Base-by-base conservation (phyloP, 305 asterid species). In the Solanum chacoense region DNA sequence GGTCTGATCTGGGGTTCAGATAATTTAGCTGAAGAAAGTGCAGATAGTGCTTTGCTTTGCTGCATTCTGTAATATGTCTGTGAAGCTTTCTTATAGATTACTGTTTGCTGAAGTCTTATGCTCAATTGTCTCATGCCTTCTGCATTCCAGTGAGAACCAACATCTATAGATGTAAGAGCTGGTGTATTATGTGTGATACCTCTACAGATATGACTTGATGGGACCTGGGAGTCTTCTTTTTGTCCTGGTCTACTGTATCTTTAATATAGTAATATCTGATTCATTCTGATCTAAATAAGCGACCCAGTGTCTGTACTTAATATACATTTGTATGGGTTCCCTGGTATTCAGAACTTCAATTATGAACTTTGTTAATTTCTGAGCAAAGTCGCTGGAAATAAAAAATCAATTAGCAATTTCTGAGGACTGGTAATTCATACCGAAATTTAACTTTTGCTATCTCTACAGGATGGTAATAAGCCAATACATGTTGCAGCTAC, bases 401-500 rank as follows among this genome's bases (percentile, higher is more conserved):
- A 63, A 78, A 26, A 38, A 24, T 8, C 13, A 38, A 40, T 26
- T 40, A 24, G 26, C 36, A 79, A 79, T 40, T 79, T 40, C 85
- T 9, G 6, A 26, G 36, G 67, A 38, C 65, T 38, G 85, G 10
- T 40, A 79, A 79, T 13, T 40, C 16, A 79, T 36, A 38, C 67
- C 3, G 14, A 79, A 13, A 26, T 79, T 8, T 79, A 26, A 40
- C 67, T 26, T 79, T 38, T 40, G 36, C 26, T 26, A 79, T 40
- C 36, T 79, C 67, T 89, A 92, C 97, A 97, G 98, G 98, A 96
- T 83, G 95, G 95, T 55, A 65, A 88, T 87, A 95, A 93, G 94
- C 96, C 99, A 81, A 91, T 96, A 91, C 96, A 95, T 88, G 97
- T 93, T 87, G 98, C 98, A 73, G 99, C 98, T 90, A 89, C 94